phyloP scores from a whole-genome alignment of 78 protist genomes.

The Dictyostelium discoideum region DNA sequence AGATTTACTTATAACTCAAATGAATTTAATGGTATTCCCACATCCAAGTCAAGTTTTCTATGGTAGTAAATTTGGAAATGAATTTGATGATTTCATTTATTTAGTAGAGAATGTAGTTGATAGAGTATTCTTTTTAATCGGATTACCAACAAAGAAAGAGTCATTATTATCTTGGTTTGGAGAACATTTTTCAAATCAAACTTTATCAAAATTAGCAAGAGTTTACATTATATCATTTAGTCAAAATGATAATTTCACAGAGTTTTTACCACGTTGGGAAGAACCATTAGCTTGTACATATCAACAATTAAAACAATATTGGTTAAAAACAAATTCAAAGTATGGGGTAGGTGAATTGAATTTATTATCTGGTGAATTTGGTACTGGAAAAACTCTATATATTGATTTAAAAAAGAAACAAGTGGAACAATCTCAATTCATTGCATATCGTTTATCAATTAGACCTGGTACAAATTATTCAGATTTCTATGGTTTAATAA shows the following conservation, averaged over 20 bases:
- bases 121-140: constrained; percentile 23
- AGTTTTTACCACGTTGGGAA: neutral
- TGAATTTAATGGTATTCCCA: constrained; percentile 26
- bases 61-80: neutral
- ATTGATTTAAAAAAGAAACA: neutral
- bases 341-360: neutral
- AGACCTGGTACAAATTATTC: neutral
- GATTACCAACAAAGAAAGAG: constrained; percentile 23
- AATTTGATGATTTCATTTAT: constrained; percentile 25
- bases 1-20: neutral
- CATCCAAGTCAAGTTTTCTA: constrained; percentile 66
- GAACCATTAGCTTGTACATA: neutral
- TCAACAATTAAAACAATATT: neutral
- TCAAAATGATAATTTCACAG: neutral
- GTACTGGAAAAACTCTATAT: constrained; percentile 52
- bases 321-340: neutral
- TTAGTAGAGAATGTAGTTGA: neutral
- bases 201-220: neutral
- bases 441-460: neutral
- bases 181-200: neutral
- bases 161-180: constrained; percentile 23
- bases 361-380: constrained; percentile 21
- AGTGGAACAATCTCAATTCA: neutral
- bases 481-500: neutral
- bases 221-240: constrained; percentile 26